Evolutionary conservation across 371 early-diverging fungal species (phyloP), one percentile per base, ranked within the genome.

Genomic region (Lichtheimia ornata): DNA sequence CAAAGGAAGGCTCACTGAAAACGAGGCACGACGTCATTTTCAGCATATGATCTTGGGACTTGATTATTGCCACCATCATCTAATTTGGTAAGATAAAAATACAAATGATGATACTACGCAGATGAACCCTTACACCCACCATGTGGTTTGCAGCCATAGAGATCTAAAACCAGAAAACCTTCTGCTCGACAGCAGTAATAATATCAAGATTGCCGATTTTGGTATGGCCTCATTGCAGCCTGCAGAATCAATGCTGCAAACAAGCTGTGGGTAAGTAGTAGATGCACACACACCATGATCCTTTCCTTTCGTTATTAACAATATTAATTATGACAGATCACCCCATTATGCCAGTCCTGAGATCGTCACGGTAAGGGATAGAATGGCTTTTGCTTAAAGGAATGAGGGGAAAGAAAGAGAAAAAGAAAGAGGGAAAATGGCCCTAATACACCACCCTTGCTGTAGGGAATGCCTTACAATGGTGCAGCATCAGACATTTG

Each of bases 121-220:
- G 9, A 9, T 35, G 35, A 35, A 35, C 35, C 35, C 35, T 35
- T 5, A 35, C 35, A 35, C 5, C 35, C 11, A 35, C 35, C 35
- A 35, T 35, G 35, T 35, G 35, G 35, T 47, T 47, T 22, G 7
- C 11, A 93, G 96, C 61, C 98, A 99, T 75, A 88, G 99, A 58
- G 99, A 99, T 76, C 77, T 99, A 24, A 99, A 99, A 68, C 97
- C 97, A 74, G 91, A 90, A 61, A 99, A 99, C 66, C 79, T 99
- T 40, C 82, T 99, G 62, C 78, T 99, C 24, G 95, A 97, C 71
- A 78, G 83, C 51, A 86, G 85, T 35, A 84, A 78, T 53, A 88
- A 86, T 49, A 88, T 95, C 65, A 94, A 93, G 63, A 87, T 91
- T 70, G 94, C 91, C 20, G 92, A 93, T 71, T 93, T 91, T 68